Percentiles rank a stretch among this genome's conserved stretches.
These are phyloP conservation scores for Boletus rufocinnamomeus DNA, from an alignment of 768 basidiomycete species.

Conservation along the genomic window DNA sequence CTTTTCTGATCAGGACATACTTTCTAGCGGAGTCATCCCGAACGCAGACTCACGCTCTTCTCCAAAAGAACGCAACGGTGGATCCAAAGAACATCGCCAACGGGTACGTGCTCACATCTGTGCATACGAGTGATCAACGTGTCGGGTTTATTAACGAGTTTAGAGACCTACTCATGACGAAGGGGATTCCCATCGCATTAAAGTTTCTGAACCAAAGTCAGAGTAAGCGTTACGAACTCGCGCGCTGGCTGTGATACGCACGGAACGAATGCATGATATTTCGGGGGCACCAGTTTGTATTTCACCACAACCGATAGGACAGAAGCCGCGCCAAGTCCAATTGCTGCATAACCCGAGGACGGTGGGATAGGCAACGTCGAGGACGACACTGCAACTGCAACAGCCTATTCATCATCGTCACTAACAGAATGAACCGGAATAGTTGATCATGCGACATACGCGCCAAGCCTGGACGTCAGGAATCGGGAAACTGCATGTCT, in stretches of 20 bases:
- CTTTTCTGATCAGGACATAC: not conserved
- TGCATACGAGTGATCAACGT: not conserved
- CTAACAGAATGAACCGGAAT: not conserved
- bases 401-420: not conserved
- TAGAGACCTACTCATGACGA: not conserved
- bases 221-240: not conserved
- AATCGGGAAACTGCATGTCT: constrained; percentile 8
- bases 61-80: not conserved
- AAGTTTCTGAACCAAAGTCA: not conserved
- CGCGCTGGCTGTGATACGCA: not conserved
- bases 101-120: constrained; percentile 1
- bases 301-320: constrained; percentile 2
- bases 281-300: constrained; percentile 1
- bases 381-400: constrained; percentile 2
- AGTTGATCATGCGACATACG: not conserved
- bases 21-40: not conserved
- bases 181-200: not conserved
- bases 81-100: constrained; percentile 1
- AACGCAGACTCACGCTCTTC: not conserved
- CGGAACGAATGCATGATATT: constrained; percentile 4
- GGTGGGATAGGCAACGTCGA: not conserved
- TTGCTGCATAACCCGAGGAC: constrained; percentile 1
- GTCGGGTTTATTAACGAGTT: not conserved
- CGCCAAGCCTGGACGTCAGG: constrained; percentile 4
- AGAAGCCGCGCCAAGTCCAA: not conserved